Conservation (phyloP, 306 rosid species). For the Phaseolus lunatus region DNA sequence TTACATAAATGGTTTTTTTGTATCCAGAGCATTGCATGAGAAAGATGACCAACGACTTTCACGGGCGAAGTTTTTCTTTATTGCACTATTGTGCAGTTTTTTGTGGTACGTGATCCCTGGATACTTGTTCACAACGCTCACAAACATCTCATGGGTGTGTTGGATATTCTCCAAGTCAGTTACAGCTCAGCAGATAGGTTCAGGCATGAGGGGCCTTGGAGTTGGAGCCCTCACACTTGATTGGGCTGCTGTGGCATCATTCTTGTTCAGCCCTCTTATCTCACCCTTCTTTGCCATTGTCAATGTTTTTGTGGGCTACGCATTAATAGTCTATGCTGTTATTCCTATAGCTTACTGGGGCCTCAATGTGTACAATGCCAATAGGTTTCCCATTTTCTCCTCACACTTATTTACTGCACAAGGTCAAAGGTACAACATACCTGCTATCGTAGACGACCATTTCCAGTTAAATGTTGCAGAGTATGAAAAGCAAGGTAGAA, state of each 20-base stretch:
- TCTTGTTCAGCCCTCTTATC: conserved; percentile 80
- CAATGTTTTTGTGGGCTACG: conserved; percentile 69
- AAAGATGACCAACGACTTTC: conserved; percentile 63
- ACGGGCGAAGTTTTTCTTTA: conserved; percentile 70
- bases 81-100: conserved; percentile 75
- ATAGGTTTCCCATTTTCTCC: conserved; percentile 76
- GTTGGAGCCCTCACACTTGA: conserved; percentile 80
- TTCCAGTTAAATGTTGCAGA: conserved; percentile 58
- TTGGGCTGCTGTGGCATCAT: conserved; percentile 76
- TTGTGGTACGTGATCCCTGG: conserved; percentile 77
- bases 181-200: conserved; percentile 84
- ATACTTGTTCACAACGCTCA: conserved; percentile 74
- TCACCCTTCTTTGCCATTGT: conserved; percentile 79
- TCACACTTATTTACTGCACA: conserved; percentile 68
- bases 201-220: conserved; percentile 84
- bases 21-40: conserved; percentile 81
- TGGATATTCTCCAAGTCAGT: conserved; percentile 85
- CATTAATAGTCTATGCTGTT: conserved; percentile 53
- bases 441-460: conserved; percentile 67
- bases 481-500: conserved; percentile 68
- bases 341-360: conserved; percentile 78
- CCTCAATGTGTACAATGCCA: conserved; percentile 57
- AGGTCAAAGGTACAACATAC: conserved; percentile 65
- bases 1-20: conserved; percentile 7
- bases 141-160: conserved; percentile 83